Evolutionary conservation across 2,329 filamentous ascomycete genomes (phyloP).

Genomic region (Periglandula ipomoeae): DNA sequence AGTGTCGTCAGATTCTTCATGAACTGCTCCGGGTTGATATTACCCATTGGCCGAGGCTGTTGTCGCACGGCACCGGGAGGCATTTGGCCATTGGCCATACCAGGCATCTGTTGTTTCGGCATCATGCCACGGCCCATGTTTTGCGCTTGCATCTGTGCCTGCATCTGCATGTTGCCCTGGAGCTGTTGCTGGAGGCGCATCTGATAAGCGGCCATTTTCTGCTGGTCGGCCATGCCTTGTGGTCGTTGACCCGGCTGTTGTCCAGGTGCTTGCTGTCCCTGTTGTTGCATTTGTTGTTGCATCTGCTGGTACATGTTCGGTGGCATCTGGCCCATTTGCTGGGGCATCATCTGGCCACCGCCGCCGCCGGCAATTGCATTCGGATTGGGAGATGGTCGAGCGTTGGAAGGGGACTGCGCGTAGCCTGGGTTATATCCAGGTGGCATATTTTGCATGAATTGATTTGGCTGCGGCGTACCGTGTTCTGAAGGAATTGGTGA

Average conservation of each 20-base stretch:
- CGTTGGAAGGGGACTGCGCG: conserved; percentile 45
- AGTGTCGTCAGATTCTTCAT: conserved; percentile 69
- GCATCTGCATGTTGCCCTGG: conserved; percentile 44
- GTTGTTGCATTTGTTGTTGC: conserved; percentile 32
- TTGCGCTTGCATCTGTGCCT: conserved; percentile 41
- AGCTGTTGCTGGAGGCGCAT: conserved; percentile 75
- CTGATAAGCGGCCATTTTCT: conserved; percentile 69
- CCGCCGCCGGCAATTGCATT: conserved; percentile 34
- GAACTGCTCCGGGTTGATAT: conserved; percentile 56
- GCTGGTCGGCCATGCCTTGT: conserved; percentile 47
- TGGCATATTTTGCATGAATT: conserved; percentile 55
- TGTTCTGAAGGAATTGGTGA: conserved; percentile 73
- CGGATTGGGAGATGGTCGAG: conserved; percentile 45
- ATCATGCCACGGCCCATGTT: conserved; percentile 40
- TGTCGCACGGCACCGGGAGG: conserved; percentile 40
- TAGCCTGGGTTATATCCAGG: conserved; percentile 52
- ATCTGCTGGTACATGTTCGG: conserved; percentile 36
- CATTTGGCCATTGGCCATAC: conserved; percentile 48
- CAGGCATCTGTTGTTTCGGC: conserved; percentile 39
- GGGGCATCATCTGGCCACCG: conserved; percentile 43
- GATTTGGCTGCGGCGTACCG: conserved; percentile 63
- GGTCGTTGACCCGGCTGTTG: conserved; percentile 43
- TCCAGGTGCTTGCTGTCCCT: conserved; percentile 51
- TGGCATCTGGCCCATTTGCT: conserved; percentile 38
- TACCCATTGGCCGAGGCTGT: conserved; percentile 33